Base-by-base conservation (phyloP, 225 moss, liverwort and hornwort species). In the Marchantia paleacea region DNA sequence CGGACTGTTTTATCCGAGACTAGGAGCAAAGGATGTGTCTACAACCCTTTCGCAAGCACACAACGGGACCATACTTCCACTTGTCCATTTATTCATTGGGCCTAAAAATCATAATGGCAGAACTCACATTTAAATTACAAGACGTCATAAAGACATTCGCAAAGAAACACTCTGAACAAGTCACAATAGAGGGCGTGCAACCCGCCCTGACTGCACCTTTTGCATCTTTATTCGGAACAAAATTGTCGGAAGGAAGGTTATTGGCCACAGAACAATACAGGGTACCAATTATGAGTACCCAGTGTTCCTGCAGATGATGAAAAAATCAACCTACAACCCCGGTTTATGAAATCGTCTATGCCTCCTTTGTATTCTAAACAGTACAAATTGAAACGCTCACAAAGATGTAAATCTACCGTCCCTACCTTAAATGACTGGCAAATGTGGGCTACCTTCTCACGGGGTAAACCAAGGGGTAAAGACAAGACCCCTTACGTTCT, bases 221-320 rank as follows among this genome's bases (percentile, higher is more conserved):
- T 16, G 29, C 55, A 57, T 55, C 75, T 75, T 75, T 75, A 75
- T 75, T 75, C 16, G 28, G 75, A 58, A 75, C 75, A 75, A 75
- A 75, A 75, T 75, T 75, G 75, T 75, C 30, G 55, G 75, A 20
- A 52, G 73, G 73, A 55, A 58, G 75, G 55, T 75, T 75, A 55
- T 57, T 73, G 48, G 22, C n/a, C n/a, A 10, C 72, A 73, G 75
- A 57, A n/a, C 8, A 57, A 12, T n/a, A 7, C 0, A 16, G 24
- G 55, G 73, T 73, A 73, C 52, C 53, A 22, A 39, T 73, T 73
- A 25, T 73, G 55, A 29, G 57, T 57, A 75, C 55, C 57, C 28
- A 18, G 25, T 57, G 54, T 28, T 75, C 57, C 55, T 55, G 57
- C 55, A 39, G 75, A 30, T 58, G 29, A 74, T 74, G 31, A 58